Evolutionary conservation across 1,139 yeast genomes (phyloP).

Genomic region (Suhomyces bokatorum): DNA sequence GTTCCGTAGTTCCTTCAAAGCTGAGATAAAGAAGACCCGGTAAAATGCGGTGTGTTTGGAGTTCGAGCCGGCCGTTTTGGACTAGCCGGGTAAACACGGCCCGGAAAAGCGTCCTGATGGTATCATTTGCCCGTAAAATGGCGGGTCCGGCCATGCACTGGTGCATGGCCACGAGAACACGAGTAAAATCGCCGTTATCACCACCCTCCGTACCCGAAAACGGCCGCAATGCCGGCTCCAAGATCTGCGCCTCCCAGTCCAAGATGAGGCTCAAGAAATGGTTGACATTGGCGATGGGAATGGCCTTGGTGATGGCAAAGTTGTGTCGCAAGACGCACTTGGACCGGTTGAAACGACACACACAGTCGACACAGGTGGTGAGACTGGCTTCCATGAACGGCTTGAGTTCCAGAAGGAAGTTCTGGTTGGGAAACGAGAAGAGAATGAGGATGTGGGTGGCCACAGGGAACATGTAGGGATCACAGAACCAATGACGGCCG

Average conservation of each 20-base stretch:
- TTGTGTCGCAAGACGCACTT: conserved; percentile 52
- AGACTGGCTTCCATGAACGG: conserved; percentile 41
- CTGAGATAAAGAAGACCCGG: conserved; percentile 55
- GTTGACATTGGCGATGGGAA: conserved; percentile 49
- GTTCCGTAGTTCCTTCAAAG: conserved; percentile 51
- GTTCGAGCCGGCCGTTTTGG: too few species aligned
- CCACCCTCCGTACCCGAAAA: background rate
- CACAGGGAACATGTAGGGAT: conserved; percentile 46
- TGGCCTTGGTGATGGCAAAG: conserved; percentile 51
- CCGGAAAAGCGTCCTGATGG: conserved; percentile 18
- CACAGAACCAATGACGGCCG: conserved; percentile 57
- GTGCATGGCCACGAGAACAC: conserved; percentile 26
- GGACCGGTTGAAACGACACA: conserved; percentile 51
- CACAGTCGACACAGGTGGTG: conserved; percentile 52
- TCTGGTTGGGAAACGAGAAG: conserved; percentile 56
- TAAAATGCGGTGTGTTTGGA: conserved; percentile 5
- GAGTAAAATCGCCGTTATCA: background rate
- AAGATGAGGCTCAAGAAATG: conserved; percentile 51
- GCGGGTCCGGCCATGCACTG: conserved; percentile 56
- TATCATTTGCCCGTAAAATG: conserved; percentile 39
- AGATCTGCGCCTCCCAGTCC: conserved; percentile 47
- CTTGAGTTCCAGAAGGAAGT: conserved; percentile 45
- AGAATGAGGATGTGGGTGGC: conserved; percentile 56
- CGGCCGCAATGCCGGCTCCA: background rate
- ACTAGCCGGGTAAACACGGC: too few species aligned